Evolutionary conservation across 192 early-diverging fungal species (phyloP).

Genomic region (Gamsiella multidivaricata): DNA sequence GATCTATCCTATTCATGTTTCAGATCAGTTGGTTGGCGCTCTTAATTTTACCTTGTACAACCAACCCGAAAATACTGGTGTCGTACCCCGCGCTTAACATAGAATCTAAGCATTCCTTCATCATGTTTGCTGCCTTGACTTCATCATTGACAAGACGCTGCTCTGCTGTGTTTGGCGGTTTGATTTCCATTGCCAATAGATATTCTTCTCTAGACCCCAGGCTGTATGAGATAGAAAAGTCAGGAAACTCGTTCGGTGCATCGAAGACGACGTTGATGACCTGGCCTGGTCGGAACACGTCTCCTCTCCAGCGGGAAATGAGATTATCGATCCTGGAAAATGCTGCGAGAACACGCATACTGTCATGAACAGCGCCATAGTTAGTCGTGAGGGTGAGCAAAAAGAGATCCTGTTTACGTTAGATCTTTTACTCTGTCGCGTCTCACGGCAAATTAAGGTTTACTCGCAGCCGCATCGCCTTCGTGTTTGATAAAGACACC

Average conservation of each 20-base stretch:
- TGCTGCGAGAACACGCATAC: slow-evolving; percentile 19
- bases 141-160: slow-evolving; percentile 7
- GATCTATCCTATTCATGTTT: too few species aligned
- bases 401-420: too few species aligned
- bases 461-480: too few species aligned
- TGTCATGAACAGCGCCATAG: too few species aligned
- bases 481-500: too few species aligned
- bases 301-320: slow-evolving; percentile 17
- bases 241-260: slow-evolving; percentile 11
- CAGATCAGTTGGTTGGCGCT: too few species aligned
- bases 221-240: slow-evolving; percentile 6
- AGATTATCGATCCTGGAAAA: slow-evolving; percentile 6
- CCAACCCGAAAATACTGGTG: slow-evolving; percentile 4
- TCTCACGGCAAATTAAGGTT: too few species aligned
- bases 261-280: neutral
- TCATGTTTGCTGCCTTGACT: slow-evolving; percentile 13
- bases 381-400: too few species aligned
- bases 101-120: slow-evolving; percentile 1
- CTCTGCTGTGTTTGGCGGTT: slow-evolving; percentile 11
- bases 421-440: too few species aligned
- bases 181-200: slow-evolving; percentile 11
- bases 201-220: slow-evolving; percentile 5
- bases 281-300: slow-evolving; percentile 13
- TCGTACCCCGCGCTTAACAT: neutral
- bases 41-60: neutral